These are phyloP conservation scores for Inga oerstediana DNA, from an alignment of 306 rosid species.

Conservation along the genomic window DNA sequence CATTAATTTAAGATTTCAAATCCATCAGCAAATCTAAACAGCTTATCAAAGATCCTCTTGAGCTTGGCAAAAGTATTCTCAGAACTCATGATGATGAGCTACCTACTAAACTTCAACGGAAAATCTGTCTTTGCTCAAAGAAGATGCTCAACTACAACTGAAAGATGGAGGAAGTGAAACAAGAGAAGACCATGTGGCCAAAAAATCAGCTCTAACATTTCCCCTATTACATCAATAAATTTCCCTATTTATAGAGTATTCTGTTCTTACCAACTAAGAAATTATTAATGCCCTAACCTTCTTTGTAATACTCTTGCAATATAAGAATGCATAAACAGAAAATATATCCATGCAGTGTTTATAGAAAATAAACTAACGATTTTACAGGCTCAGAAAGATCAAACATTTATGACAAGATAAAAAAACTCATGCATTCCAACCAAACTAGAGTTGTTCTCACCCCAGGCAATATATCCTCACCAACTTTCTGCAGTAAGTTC, in stretches of 20 bases:
- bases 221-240: background rate
- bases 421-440: constrained; percentile 12
- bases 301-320: background rate
- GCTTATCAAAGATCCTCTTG: no score
- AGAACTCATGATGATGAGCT: background rate
- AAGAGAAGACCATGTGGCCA: background rate
- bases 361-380: background rate
- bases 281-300: background rate
- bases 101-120: background rate
- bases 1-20: background rate
- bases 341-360: background rate
- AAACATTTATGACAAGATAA: constrained; percentile 12
- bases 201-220: background rate
- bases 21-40: background rate
- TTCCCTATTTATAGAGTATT: background rate
- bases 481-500: constrained; percentile 63
- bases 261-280: background rate
- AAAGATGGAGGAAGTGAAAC: background rate
- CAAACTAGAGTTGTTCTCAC: constrained; percentile 48
- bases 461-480: constrained; percentile 77
- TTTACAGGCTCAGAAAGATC: background rate
- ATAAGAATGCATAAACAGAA: background rate
- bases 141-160: background rate
- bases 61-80: no score
- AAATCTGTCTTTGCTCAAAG: background rate